Evolutionary conservation across 2,329 filamentous ascomycete species (phyloP).

Genomic region (Fusarium hainanense): DNA sequence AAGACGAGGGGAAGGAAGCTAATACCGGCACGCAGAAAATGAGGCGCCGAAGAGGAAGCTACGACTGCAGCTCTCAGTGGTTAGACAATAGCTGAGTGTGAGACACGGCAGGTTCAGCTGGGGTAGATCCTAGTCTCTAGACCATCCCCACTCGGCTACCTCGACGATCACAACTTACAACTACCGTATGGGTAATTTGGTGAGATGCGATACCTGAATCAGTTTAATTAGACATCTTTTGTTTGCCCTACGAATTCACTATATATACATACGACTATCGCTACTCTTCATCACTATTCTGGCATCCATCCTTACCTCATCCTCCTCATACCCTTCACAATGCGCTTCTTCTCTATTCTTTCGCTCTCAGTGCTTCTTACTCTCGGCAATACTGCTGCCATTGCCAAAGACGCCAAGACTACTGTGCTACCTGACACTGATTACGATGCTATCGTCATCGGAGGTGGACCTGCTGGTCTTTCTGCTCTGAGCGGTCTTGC

Average conservation of each 20-base stretch:
- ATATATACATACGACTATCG: not conserved
- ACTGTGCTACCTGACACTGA: slow-evolving; percentile 24
- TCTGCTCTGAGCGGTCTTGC: slow-evolving; percentile 67
- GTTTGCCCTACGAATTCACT: not conserved
- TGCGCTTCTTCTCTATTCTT: slow-evolving; percentile 30
- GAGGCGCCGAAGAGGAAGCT: not conserved
- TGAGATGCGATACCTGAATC: not conserved
- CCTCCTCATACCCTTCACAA: slow-evolving; percentile 9
- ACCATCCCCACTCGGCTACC: not conserved
- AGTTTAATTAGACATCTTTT: slow-evolving; percentile 4
- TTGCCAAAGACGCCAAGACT: slow-evolving; percentile 8
- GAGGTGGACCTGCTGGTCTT: slow-evolving; percentile 68
- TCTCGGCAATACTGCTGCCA: slow-evolving; percentile 30
- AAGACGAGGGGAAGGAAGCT: not conserved
- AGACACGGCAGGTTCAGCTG: slow-evolving; percentile 6
- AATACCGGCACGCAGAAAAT: not conserved
- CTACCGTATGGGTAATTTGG: not conserved
- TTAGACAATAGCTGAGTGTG: slow-evolving; percentile 2
- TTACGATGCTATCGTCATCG: slow-evolving; percentile 68
- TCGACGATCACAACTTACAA: not conserved
- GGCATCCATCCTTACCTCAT: not conserved
- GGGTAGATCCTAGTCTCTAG: not conserved
- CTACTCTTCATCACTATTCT: not conserved
- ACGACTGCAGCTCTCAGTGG: not conserved
- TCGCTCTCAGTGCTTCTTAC: slow-evolving; percentile 22